A percentile compares a stretch with the other conserved stretches of the same genome.
Conservation (phyloP, 345 rosid genomes). For the Xanthoceras sorbifolium region DNA sequence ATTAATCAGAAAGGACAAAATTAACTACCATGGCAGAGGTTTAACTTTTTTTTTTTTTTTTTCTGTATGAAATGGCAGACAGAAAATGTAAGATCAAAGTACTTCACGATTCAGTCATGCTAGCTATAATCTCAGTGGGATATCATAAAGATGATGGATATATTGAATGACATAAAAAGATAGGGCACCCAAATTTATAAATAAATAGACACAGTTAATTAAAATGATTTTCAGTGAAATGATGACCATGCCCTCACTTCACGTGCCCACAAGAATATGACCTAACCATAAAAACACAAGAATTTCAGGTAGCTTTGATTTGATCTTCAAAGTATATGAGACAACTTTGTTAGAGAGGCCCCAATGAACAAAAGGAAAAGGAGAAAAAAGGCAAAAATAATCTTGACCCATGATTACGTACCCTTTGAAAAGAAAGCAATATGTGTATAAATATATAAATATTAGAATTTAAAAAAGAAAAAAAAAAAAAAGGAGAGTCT, state of each 20-base stretch:
- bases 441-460: not conserved
- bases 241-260: conserved; percentile 19
- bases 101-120: not conserved
- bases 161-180: conserved; percentile 15
- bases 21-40: not conserved
- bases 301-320: conserved; percentile 35
- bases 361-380: conserved; percentile 45
- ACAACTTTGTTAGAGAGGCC: conserved; percentile 63
- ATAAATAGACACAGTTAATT: not conserved
- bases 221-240: conserved; percentile 31
- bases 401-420: conserved; percentile 42
- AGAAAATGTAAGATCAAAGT: not conserved
- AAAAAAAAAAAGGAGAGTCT: not conserved
- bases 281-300: conserved; percentile 15
- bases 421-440: conserved; percentile 33
- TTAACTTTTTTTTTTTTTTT: not conserved
- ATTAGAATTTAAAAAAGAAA: no score
- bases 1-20: conserved; percentile 11
- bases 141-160: conserved; percentile 18
- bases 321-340: conserved; percentile 41
- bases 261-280: conserved; percentile 18
- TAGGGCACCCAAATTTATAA: conserved; percentile 11
- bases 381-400: conserved; percentile 26
- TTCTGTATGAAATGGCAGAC: not conserved
- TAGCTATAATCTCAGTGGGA: not conserved